phyloP scores from a whole-genome alignment of 305 asterid genomes.

The Plantago coronopus region DNA sequence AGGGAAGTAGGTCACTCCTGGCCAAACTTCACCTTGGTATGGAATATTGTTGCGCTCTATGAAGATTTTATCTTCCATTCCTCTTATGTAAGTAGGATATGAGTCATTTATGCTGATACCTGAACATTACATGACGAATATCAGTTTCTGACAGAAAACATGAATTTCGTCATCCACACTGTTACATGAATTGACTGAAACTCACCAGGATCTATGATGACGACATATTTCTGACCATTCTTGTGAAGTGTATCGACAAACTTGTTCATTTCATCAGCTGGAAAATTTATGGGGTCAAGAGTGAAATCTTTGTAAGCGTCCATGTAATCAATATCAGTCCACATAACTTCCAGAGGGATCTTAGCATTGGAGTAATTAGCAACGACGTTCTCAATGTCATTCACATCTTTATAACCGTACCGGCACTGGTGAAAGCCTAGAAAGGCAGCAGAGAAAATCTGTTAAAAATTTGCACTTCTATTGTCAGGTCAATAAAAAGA shows the following conservation, averaged over 20 bases:
- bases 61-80: constrained; percentile 61
- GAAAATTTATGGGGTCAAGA: constrained; percentile 73
- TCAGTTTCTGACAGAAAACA: neutral
- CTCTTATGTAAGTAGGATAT: constrained; percentile 62
- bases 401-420: constrained; percentile 63
- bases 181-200: neutral
- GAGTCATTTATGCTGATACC: constrained; percentile 62
- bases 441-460: neutral
- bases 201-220: constrained; percentile 87
- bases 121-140: constrained; percentile 20
- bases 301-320: constrained; percentile 88
- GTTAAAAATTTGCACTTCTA: no score
- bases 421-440: constrained; percentile 88
- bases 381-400: constrained; percentile 63
- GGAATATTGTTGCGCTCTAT: constrained; percentile 66
- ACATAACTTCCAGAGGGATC: constrained; percentile 86
- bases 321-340: constrained; percentile 97
- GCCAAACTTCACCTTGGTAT: constrained; percentile 85
- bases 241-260: constrained; percentile 60
- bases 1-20: constrained; percentile 69
- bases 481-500: no score
- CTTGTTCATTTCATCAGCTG: constrained; percentile 48
- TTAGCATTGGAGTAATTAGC: constrained; percentile 55
- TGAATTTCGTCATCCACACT: no score
- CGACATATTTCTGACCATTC: constrained; percentile 66